These are phyloP conservation scores for Naumovozyma castellii DNA, from an alignment of 805 yeast genomes.

Conservation along the genomic window DNA sequence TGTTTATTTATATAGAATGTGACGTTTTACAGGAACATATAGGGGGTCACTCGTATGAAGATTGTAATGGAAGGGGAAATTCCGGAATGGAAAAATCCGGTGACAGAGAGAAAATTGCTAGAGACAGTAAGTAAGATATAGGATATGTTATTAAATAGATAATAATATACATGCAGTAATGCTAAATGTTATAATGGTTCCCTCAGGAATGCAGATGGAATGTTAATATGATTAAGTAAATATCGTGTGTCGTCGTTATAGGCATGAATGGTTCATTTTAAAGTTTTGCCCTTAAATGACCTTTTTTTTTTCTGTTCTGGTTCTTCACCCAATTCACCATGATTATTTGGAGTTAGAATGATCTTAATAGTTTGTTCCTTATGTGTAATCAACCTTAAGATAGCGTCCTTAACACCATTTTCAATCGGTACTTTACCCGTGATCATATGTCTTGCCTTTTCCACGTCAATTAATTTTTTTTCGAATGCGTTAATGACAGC, in stretches of 20 bases:
- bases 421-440: conserved; percentile 44
- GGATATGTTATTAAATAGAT: background rate
- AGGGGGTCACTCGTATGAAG: too few species aligned
- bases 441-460: conserved; percentile 39
- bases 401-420: conserved; percentile 44
- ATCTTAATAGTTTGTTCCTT: conserved; percentile 52
- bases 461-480: conserved; percentile 36
- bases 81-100: too few species aligned
- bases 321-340: conserved; percentile 25
- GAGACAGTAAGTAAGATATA: too few species aligned
- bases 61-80: too few species aligned
- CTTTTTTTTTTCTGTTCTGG: background rate
- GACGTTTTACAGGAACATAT: too few species aligned
- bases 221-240: too few species aligned
- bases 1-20: too few species aligned
- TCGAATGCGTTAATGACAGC: conserved; percentile 47
- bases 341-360: conserved; percentile 40
- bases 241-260: too few species aligned
- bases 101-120: too few species aligned
- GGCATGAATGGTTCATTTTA: too few species aligned
- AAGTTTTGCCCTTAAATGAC: background rate
- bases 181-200: background rate
- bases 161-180: background rate
- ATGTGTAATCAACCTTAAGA: conserved; percentile 38
- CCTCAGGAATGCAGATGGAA: too few species aligned